These are phyloP conservation scores for Malassezia arunalokei DNA, from an alignment of 1,284 basidiomycete genomes.

Conservation along the genomic window DNA sequence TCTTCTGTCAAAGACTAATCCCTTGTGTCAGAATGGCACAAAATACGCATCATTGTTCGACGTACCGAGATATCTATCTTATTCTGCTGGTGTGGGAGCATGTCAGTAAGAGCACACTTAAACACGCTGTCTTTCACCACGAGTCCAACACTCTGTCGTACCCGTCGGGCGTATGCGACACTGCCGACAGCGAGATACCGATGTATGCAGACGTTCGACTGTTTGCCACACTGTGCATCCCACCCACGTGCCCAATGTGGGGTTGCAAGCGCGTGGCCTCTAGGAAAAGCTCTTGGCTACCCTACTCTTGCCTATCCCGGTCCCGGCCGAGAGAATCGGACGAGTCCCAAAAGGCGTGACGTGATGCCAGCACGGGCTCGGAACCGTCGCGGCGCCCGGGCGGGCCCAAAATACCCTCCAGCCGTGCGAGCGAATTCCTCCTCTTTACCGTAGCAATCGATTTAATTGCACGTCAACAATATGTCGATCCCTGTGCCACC, in stretches of 20 bases:
- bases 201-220: no score
- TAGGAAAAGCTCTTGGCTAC: no score
- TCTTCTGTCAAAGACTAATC: conserved; percentile 68
- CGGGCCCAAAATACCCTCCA: not conserved
- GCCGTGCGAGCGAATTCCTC: not conserved
- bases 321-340: conserved; percentile 12
- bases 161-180: no score
- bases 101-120: conserved; percentile 36
- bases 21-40: no score
- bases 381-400: not conserved
- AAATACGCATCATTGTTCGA: conserved; percentile 14
- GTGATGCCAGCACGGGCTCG: conserved; percentile 3
- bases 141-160: no score
- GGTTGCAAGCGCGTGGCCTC: not conserved
- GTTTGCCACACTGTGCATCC: not conserved
- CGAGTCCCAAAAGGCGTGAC: not conserved
- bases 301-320: conserved; percentile 3
- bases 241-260: not conserved
- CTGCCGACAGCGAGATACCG: no score
- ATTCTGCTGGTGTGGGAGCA: conserved; percentile 71
- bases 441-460: not conserved
- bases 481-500: conserved; percentile 34
- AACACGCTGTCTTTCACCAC: no score
- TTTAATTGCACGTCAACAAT: not conserved
- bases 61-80: conserved; percentile 80